Base-by-base conservation (phyloP, 2,329 filamentous ascomycete species). In the Fusarium pininemorale region DNA sequence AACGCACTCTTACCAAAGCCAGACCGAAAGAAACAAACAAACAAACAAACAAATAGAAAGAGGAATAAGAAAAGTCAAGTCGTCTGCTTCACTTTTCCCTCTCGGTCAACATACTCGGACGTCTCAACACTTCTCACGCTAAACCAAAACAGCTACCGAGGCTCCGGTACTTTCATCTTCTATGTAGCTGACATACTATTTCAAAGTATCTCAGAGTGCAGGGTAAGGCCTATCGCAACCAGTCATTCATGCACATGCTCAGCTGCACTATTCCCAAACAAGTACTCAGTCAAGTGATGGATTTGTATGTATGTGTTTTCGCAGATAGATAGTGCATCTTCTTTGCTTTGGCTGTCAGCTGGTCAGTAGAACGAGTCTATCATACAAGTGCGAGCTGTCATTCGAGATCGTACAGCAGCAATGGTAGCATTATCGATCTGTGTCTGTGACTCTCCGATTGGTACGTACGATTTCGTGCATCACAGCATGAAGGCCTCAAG, bases 101-200 rank as follows among this genome's bases (percentile, higher is more conserved):
- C 75, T 78, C 77, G 77, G 77, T 78, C 76, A 73, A 78, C 77
- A 53, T 75, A 77, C 74, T 78, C 61, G 70, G 75, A 69, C 62
- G 55, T 62, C 57, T 72, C 55, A 56, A 66, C 51, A 50, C 44
- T 28, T 22, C 41, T 22, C 30, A 56, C 77, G 73, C 77, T 79
- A 79, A 73, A 45, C 77, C 77, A 42, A 70, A 78, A 70, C 28
- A 75, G 77, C 66, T 70, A 78, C 77, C 77, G 77, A 78, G 18
- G 37, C 12, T 14, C 7, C 4, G 38, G 30, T 73, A 75, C 72
- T 22, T 74, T 72, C 12, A 6, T 2, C 16, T 69, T 39, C 3
- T 26, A 47, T 45, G 38, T 2, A 38, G 15, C 3, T 13, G 24
- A 1, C 42, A 30, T 26, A 20, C 3, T 32, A 15, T 6, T 2